Percentiles rank a stretch among this genome's conserved stretches.
Evolutionary conservation across 2,329 filamentous ascomycete genomes (phyloP).

Genomic region (Periconia sp.): DNA sequence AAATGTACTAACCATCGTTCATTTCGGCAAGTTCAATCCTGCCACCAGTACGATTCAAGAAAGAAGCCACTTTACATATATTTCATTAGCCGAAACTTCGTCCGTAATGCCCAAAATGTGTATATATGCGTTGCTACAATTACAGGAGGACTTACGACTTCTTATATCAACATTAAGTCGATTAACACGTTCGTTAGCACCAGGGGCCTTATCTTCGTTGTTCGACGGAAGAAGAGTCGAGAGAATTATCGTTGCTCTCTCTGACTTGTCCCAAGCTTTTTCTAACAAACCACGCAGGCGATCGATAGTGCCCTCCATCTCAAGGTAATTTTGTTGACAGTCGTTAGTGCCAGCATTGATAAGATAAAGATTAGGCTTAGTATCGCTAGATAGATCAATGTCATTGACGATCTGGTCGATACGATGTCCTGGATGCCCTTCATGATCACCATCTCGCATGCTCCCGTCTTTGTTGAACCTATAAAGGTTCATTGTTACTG

Average conservation of each 20-base stretch:
- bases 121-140: background rate
- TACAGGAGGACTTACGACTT: background rate
- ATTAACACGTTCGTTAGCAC: slow-evolving; percentile 5
- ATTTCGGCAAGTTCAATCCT: slow-evolving; percentile 3
- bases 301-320: slow-evolving; percentile 3
- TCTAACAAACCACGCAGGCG: background rate
- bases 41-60: background rate
- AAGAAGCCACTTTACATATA: background rate
- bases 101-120: background rate
- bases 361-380: slow-evolving; percentile 7
- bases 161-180: background rate
- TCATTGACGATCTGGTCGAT: slow-evolving; percentile 2
- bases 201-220: slow-evolving; percentile 3
- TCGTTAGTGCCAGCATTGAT: slow-evolving; percentile 8
- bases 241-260: slow-evolving; percentile 1
- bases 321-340: slow-evolving; percentile 5
- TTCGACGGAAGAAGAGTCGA: slow-evolving; percentile 5
- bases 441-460: slow-evolving; percentile 4
- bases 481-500: background rate
- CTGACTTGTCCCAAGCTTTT: background rate
- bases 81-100: background rate
- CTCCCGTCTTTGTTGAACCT: background rate
- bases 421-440: slow-evolving; percentile 5
- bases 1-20: slow-evolving; percentile 6
- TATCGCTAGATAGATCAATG: background rate